Evolutionary conservation across 805 yeast species (phyloP).

Genomic region (Wickerhamiella sergipiensis): DNA sequence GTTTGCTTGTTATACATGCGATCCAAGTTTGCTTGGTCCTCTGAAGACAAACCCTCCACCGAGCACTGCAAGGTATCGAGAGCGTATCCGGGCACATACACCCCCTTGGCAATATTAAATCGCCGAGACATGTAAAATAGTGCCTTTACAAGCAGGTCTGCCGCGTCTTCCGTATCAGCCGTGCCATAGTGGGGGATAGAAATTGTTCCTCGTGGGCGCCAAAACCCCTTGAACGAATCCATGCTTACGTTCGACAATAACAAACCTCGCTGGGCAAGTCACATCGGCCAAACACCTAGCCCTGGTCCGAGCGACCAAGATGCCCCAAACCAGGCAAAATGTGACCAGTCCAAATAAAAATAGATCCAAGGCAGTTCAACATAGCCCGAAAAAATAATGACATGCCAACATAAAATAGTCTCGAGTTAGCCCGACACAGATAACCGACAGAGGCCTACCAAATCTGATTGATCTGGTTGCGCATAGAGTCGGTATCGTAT

Average conservation of each 20-base stretch:
- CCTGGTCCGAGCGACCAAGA: too few species aligned
- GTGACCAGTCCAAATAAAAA: too few species aligned
- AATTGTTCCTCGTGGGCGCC: slow-evolving; percentile 26
- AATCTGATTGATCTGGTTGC: neutral
- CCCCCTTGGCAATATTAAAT: slow-evolving; percentile 8
- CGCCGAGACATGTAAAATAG: slow-evolving; percentile 45
- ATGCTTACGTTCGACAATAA: slow-evolving; percentile 7
- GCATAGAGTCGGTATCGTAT: neutral
- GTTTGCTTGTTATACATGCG: slow-evolving; percentile 35
- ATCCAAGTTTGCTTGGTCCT: slow-evolving; percentile 35
- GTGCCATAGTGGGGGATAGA: slow-evolving; percentile 37
- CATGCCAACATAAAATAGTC: too few species aligned
- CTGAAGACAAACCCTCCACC: slow-evolving; percentile 15
- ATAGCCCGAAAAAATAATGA: too few species aligned
- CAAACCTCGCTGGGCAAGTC: neutral
- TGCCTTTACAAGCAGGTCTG: slow-evolving; percentile 49
- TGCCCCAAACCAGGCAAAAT: too few species aligned
- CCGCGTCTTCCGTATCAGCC: slow-evolving; percentile 40
- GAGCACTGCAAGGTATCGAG: slow-evolving; percentile 6
- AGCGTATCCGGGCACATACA: slow-evolving; percentile 6
- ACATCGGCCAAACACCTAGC: too few species aligned
- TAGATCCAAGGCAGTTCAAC: too few species aligned
- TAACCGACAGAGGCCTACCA: too few species aligned
- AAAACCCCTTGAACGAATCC: slow-evolving; percentile 23
- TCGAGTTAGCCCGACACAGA: too few species aligned